A percentile compares a stretch with the other conserved stretches of the same genome.
phyloP scores from a whole-genome alignment of 306 rosid genomes.

The Fragaria vesca region DNA sequence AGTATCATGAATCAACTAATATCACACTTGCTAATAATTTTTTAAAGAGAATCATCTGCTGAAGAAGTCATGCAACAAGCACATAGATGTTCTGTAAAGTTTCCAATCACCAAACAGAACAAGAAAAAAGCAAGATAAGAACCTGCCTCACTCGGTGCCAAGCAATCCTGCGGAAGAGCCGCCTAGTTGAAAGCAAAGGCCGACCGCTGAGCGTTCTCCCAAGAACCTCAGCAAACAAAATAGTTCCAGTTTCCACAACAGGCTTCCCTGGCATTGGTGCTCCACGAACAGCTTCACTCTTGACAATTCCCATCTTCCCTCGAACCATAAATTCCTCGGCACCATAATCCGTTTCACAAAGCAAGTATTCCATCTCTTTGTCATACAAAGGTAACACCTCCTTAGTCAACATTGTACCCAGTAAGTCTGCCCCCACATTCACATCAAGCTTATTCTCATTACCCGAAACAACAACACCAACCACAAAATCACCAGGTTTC shows the following conservation, averaged over 20 bases:
- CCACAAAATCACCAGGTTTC: conserved; percentile 86
- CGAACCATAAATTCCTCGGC: conserved; percentile 50
- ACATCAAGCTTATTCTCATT: conserved; percentile 88
- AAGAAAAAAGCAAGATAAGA: conserved; percentile 52
- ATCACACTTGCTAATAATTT: not conserved
- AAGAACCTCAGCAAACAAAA: conserved; percentile 94
- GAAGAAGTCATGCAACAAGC: conserved; percentile 25
- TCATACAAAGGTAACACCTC: conserved; percentile 91
- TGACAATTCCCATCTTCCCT: conserved; percentile 87
- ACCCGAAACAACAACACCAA: conserved; percentile 91
- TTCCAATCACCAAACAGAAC: conserved; percentile 25
- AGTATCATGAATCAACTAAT: not conserved
- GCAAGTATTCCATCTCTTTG: conserved; percentile 78
- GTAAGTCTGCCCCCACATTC: conserved; percentile 80
- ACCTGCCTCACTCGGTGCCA: conserved; percentile 99
- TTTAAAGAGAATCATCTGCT: not conserved
- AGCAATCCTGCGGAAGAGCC: conserved; percentile 72
- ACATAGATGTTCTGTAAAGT: conserved; percentile 17
- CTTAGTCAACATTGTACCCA: conserved; percentile 95
- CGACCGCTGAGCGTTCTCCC: conserved; percentile 93
- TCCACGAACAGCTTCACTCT: conserved; percentile 56
- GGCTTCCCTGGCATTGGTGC: conserved; percentile 55
- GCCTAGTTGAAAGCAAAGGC: conserved; percentile 86
- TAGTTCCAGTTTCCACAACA: conserved; percentile 74
- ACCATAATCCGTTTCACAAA: conserved; percentile 58